Percentiles rank a stretch among this genome's conserved stretches.
Evolutionary conservation across 371 early-diverging fungal genomes (phyloP).

Genomic region (Syncephalastrum sp.): DNA sequence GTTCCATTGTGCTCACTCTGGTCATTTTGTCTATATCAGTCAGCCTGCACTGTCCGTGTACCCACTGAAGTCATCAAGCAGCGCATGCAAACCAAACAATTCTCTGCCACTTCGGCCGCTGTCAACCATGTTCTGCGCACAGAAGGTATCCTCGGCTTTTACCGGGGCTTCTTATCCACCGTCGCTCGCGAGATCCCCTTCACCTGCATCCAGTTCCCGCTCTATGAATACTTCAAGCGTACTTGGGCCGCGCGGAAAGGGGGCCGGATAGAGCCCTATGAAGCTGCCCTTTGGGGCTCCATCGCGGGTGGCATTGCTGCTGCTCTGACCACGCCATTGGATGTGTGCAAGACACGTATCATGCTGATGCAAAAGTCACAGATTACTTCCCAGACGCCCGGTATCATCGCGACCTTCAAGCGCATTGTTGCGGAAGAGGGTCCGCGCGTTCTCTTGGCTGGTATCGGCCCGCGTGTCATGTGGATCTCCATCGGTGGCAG

Average conservation of each 20-base stretch:
- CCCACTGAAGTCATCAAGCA: constrained; percentile 97
- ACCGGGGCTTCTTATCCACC: constrained; percentile 89
- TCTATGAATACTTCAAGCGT: constrained; percentile 89
- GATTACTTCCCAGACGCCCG: constrained; percentile 57
- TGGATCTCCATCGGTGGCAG: constrained; percentile 96
- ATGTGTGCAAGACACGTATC: constrained; percentile 90
- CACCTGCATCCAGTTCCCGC: constrained; percentile 93
- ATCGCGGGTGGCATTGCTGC: constrained; percentile 92
- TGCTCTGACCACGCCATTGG: constrained; percentile 89
- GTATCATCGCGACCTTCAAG: constrained; percentile 68
- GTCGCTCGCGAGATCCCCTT: constrained; percentile 94
- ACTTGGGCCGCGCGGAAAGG: constrained; percentile 45
- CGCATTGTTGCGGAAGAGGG: constrained; percentile 85
- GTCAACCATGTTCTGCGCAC: constrained; percentile 57
- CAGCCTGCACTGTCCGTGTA: constrained; percentile 90
- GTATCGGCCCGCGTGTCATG: constrained; percentile 89
- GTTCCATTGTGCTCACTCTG: not conserved
- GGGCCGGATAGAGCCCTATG: constrained; percentile 66
- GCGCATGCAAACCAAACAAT: constrained; percentile 90
- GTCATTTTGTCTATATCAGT: constrained; percentile 35
- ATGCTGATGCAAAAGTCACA: constrained; percentile 77
- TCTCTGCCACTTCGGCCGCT: constrained; percentile 59
- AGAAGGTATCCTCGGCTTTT: constrained; percentile 87
- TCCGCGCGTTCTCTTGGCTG: constrained; percentile 72
- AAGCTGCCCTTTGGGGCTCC: constrained; percentile 87